Evolutionary conservation across 2,329 filamentous ascomycete genomes (phyloP), one percentile per base, ranked within the genome.

Genomic region (Boeremia lycopersici): DNA sequence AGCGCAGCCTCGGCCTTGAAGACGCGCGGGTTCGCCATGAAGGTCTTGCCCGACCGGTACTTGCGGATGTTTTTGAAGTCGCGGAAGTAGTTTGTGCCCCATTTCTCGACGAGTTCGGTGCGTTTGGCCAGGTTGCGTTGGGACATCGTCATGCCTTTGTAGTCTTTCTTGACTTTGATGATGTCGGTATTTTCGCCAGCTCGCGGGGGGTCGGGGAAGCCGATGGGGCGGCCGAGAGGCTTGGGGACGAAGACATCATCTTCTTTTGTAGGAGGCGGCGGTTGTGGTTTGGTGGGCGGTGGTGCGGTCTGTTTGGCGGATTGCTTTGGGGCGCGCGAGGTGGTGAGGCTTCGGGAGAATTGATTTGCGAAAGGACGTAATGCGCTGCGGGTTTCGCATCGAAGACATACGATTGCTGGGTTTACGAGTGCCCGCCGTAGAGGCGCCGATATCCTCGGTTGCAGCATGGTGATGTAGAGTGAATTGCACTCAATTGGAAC

Each of bases 61-160:
- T 77, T 74, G 23, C 88, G 82, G 75, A 97, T 84, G 77, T 96
- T 95, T 56, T 85, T 86, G 89, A 92, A 97, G 81, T 99, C 93
- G 74, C 92, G 89, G 79, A 96, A 99, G 77, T 99, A 99, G 2
- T 93, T 93, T 54, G 90, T 90, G 17, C 88, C 81, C 70, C 96
- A 88, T 73, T 91, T 86, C 63, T 85, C 83, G 39, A 90, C 90
- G 48, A 98, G 80, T 71, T 91, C 82, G 64, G 90, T 84, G 61
- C 93, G 85, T 62, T 87, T 84, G 61, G 84, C 81, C 7, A 97
- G 77, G 72, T 98, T 93, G 30, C 70, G 67, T 48, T 73, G 61
- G 26, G 53, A 59, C 61, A 70, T 57, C 8, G 70, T 73, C 64
- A 68, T 69, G 34, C 68, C 68, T 8, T 60, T 64, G 48, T 72